Evolutionary conservation across 179 eudicot genomes (phyloP).

Genomic region (Spinacia oleracea): DNA sequence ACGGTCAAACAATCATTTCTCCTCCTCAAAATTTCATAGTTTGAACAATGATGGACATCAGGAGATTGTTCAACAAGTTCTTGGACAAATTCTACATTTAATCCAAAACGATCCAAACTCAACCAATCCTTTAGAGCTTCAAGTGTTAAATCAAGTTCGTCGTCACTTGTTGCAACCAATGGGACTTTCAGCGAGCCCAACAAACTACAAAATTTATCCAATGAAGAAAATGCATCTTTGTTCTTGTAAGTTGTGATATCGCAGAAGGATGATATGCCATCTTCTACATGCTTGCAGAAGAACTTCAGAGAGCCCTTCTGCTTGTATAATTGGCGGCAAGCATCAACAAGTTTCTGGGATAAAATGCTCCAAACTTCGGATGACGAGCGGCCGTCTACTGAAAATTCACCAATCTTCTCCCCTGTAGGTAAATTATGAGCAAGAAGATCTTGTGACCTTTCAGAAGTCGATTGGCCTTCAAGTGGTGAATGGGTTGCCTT

Average conservation of each 20-base stretch:
- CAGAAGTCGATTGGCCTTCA: slow-evolving; percentile 26
- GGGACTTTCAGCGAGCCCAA: slow-evolving; percentile 55
- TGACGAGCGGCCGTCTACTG: slow-evolving; percentile 65
- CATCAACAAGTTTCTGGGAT: slow-evolving; percentile 48
- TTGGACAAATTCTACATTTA: slow-evolving; percentile 83
- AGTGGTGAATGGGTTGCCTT: slow-evolving; percentile 23
- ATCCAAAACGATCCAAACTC: slow-evolving; percentile 73
- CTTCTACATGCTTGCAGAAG: slow-evolving; percentile 59
- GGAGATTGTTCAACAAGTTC: slow-evolving; percentile 85
- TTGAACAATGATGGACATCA: slow-evolving; percentile 47
- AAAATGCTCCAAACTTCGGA: slow-evolving; percentile 57
- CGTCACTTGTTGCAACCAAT: slow-evolving; percentile 36
- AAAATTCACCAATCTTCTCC: slow-evolving; percentile 66
- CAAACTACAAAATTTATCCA: slow-evolving; percentile 58
- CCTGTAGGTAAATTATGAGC: slow-evolving; percentile 33
- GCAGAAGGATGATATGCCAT: slow-evolving; percentile 32
- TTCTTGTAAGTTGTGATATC: slow-evolving; percentile 30
- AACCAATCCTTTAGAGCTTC: slow-evolving; percentile 63
- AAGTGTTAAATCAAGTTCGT: slow-evolving; percentile 44
- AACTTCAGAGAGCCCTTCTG: slow-evolving; percentile 51
- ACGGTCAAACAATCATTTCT: slow-evolving; percentile 49
- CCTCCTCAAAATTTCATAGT: slow-evolving; percentile 50
- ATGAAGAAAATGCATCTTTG: slow-evolving; percentile 37
- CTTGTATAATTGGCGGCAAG: slow-evolving; percentile 51
- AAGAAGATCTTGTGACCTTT: slow-evolving; percentile 20